phyloP scores from a whole-genome alignment of 768 basidiomycete species.

The Termitomyces sp. region DNA sequence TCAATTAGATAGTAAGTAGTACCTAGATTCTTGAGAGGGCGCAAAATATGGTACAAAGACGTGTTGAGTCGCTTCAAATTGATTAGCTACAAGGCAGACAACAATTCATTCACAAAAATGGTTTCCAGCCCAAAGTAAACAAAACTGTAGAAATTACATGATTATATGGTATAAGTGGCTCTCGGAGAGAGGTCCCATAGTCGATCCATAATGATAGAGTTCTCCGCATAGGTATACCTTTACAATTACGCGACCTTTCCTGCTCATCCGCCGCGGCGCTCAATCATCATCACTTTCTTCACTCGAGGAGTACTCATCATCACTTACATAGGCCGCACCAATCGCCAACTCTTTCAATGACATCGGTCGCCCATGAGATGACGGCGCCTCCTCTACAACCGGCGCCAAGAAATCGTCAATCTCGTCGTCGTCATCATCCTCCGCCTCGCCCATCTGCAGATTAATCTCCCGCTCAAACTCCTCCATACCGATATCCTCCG shows the following conservation, averaged over 20 bases:
- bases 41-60: not conserved
- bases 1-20: too few relatives aligned
- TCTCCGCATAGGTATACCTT: not conserved
- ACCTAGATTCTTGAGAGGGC: not conserved
- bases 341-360: conserved; percentile 14
- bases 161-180: not conserved
- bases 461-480: conserved; percentile 34
- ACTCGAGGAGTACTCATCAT: conserved; percentile 49
- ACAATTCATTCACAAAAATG: not conserved
- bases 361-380: conserved; percentile 11
- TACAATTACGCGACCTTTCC: not conserved
- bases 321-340: conserved; percentile 22
- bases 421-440: conserved; percentile 45
- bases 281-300: conserved; percentile 52
- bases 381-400: conserved; percentile 21
- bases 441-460: conserved; percentile 32
- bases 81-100: not conserved
- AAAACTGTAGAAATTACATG: conserved; percentile 1
- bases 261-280: not conserved
- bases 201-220: not conserved
- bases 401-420: conserved; percentile 51
- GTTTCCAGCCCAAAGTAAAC: not conserved
- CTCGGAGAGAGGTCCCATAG: not conserved
- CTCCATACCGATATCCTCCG: conserved; percentile 32
- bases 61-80: too few relatives aligned